Percentiles rank a stretch among this genome's conserved stretches.
Conservation (phyloP, 495 filamentous ascomycete species). For the Annulohypoxylon stygium region DNA sequence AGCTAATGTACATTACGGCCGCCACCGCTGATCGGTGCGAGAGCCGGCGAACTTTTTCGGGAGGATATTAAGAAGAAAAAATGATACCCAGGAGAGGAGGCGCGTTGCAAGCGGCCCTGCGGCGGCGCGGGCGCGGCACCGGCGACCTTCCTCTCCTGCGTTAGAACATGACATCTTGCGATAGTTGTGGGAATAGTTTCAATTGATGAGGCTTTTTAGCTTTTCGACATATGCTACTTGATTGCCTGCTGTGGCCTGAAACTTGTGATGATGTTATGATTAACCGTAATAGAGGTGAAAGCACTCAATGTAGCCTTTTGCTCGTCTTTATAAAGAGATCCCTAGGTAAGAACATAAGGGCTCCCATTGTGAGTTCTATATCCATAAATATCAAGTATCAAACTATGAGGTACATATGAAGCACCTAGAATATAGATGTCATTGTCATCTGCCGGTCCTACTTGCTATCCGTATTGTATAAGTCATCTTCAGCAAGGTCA, state of each 20-base stretch:
- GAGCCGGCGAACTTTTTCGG: neutral
- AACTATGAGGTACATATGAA: too few species aligned
- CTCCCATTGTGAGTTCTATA: neutral
- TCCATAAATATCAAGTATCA: too few species aligned
- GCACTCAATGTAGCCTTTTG: too few species aligned
- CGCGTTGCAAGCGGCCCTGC: neutral
- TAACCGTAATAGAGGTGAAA: neutral
- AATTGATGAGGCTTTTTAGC: conserved; percentile 40
- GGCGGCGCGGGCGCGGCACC: neutral
- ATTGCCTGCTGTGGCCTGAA: neutral
- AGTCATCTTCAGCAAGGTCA: too few species aligned
- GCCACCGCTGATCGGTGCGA: conserved; percentile 8
- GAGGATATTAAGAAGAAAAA: conserved; percentile 10
- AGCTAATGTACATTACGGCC: conserved; percentile 45
- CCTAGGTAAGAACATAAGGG: too few species aligned
- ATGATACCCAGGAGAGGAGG: conserved; percentile 34
- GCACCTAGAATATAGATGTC: too few species aligned
- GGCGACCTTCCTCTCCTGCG: conserved; percentile 20
- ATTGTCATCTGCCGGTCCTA: too few species aligned
- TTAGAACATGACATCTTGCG: conserved; percentile 19
- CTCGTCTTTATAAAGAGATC: too few species aligned
- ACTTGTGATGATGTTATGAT: neutral
- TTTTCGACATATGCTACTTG: conserved; percentile 12
- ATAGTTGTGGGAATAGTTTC: conserved; percentile 36
- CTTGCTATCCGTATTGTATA: too few species aligned